Conservation (phyloP, 2,329 filamentous ascomycete species). For the Aureobasidium melanogenum region DNA sequence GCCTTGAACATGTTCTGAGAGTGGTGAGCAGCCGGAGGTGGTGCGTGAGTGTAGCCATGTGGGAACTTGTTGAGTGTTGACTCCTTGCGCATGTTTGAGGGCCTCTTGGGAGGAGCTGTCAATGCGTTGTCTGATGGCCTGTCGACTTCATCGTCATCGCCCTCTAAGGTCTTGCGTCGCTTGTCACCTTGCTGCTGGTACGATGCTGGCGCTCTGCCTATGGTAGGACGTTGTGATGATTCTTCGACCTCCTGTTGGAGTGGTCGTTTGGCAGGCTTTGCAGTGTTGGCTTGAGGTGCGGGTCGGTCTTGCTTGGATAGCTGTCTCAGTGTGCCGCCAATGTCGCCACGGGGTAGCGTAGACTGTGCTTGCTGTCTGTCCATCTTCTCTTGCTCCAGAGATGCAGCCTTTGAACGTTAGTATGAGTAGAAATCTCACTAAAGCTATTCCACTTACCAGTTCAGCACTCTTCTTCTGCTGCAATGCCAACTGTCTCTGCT, state of each 20-base stretch:
- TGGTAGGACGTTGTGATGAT: conserved; percentile 43
- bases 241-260: conserved; percentile 58
- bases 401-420: conserved; percentile 18
- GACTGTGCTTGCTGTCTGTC: conserved; percentile 20
- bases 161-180: conserved; percentile 68
- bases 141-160: conserved; percentile 55
- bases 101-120: conserved; percentile 77
- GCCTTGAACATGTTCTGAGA: conserved; percentile 51
- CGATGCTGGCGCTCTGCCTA: conserved; percentile 42
- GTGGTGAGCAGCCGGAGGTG: conserved; percentile 43
- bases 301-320: conserved; percentile 51
- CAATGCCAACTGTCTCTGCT: conserved; percentile 48
- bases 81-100: conserved; percentile 66
- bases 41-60: conserved; percentile 52
- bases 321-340: conserved; percentile 42
- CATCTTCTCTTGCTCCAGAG: conserved; percentile 24
- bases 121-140: conserved; percentile 46
- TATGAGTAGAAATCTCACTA: background rate
- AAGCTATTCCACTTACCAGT: background rate
- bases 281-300: conserved; percentile 56
- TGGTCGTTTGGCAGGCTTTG: conserved; percentile 65
- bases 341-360: conserved; percentile 35
- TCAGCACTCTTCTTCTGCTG: conserved; percentile 13
- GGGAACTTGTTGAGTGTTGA: conserved; percentile 47
- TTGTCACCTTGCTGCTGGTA: conserved; percentile 65